A percentile compares a stretch with the other conserved stretches of the same genome.
Conservation (phyloP, 2,329 filamentous ascomycete species). For the Ampelomyces quisqualis region DNA sequence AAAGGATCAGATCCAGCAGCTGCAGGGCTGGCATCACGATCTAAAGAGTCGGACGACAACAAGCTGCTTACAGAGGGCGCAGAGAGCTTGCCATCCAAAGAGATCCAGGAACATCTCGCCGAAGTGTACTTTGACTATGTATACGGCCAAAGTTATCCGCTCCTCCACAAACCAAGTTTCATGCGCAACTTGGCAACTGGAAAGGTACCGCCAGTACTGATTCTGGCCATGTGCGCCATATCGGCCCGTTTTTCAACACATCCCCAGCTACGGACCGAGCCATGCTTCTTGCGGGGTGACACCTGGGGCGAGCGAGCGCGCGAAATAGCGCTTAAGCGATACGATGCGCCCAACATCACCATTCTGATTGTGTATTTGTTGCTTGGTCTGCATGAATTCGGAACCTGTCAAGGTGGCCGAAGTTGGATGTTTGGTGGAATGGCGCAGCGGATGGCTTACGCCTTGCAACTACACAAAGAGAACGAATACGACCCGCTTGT, state of each 20-base stretch:
- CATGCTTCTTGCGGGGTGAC: constrained; percentile 84
- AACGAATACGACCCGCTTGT: constrained; percentile 76
- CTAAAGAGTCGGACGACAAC: constrained; percentile 66
- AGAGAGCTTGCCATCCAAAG: constrained; percentile 78
- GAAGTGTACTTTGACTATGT: constrained; percentile 95
- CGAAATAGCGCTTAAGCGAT: constrained; percentile 81
- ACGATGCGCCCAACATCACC: constrained; percentile 94
- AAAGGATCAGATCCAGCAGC: constrained; percentile 54
- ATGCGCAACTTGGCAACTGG: constrained; percentile 83
- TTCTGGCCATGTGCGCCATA: constrained; percentile 91
- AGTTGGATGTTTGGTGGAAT: constrained; percentile 96
- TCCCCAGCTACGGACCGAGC: constrained; percentile 72
- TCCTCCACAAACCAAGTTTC: constrained; percentile 95
- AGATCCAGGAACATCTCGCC: constrained; percentile 88
- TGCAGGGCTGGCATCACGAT: constrained; percentile 50
- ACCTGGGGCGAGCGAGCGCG: constrained; percentile 87
- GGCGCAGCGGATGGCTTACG: constrained; percentile 95
- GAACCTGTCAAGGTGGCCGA: constrained; percentile 90
- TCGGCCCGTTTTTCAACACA: constrained; percentile 94
- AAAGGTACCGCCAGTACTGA: constrained; percentile 81
- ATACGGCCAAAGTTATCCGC: constrained; percentile 91
- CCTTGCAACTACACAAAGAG: constrained; percentile 88
- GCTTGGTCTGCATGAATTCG: constrained; percentile 90
- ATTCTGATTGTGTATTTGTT: constrained; percentile 89
- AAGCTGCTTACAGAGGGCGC: constrained; percentile 78